Conservation (phyloP, 495 filamentous ascomycete species). For the Venustampulla echinocandica region DNA sequence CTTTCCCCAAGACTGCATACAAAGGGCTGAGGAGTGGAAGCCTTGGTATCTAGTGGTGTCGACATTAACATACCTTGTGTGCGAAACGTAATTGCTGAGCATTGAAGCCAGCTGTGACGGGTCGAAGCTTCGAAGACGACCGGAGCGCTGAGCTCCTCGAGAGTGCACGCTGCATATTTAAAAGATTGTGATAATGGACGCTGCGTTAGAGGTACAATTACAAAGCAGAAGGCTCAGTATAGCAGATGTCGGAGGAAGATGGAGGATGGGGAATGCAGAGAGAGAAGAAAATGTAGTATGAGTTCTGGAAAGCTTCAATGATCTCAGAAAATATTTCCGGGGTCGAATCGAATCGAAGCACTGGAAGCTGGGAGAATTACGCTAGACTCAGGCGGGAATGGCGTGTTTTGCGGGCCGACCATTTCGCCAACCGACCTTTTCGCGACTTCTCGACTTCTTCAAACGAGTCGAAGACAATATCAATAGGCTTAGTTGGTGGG, state of each 20-base stretch:
- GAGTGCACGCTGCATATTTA: constrained; percentile 67
- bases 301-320: not conserved
- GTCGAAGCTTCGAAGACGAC: constrained; percentile 50
- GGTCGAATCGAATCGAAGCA: no score
- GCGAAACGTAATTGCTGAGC: constrained; percentile 84
- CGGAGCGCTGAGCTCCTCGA: constrained; percentile 60
- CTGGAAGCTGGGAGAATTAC: no score
- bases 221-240: constrained; percentile 24
- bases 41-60: not conserved
- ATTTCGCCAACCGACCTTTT: no score
- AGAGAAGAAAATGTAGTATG: not conserved
- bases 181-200: constrained; percentile 21
- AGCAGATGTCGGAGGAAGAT: constrained; percentile 21
- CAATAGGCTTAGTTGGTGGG: no score
- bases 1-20: no score
- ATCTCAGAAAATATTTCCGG: not conserved
- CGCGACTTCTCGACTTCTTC: no score
- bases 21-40: no score
- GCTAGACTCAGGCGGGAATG: no score
- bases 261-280: constrained; percentile 6
- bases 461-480: no score
- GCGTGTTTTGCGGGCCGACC: no score
- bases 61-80: constrained; percentile 68
- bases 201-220: constrained; percentile 27
- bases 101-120: constrained; percentile 37